Percentiles rank a stretch among this genome's conserved stretches.
Evolutionary conservation across 2,329 filamentous ascomycete genomes (phyloP).

Genomic region (Claviceps humidiphila): DNA sequence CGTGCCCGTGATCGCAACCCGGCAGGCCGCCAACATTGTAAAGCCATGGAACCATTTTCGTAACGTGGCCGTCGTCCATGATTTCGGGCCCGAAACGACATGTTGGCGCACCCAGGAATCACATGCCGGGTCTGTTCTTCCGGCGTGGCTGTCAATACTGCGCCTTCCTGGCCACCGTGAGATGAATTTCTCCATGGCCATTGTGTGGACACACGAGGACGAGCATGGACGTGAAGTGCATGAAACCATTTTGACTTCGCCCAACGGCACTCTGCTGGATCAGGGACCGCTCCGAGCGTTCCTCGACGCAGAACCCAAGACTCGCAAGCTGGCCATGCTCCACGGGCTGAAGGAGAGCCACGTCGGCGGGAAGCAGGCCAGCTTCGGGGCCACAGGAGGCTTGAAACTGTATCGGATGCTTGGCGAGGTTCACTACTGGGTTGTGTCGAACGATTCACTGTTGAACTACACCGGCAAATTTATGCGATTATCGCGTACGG

Average conservation of each 20-base stretch:
- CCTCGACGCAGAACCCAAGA: constrained; percentile 4
- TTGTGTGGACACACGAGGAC: constrained; percentile 6
- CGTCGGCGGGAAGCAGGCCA: constrained; percentile 7
- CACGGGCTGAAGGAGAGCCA: constrained; percentile 7
- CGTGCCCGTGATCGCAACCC: constrained; percentile 7
- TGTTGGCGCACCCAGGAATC: constrained; percentile 3
- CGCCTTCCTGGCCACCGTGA: constrained; percentile 7
- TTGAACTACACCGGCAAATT: constrained; percentile 6
- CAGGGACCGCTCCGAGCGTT: constrained; percentile 5
- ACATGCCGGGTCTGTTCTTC: constrained; percentile 3
- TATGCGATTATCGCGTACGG: constrained; percentile 6
- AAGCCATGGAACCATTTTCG: constrained; percentile 7
- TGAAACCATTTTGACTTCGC: constrained; percentile 5
- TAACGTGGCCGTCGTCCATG: constrained; percentile 2
- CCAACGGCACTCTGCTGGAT: constrained; percentile 4
- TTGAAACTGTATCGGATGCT: constrained; percentile 4
- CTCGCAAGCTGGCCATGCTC: constrained; percentile 6
- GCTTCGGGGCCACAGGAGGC: constrained; percentile 4
- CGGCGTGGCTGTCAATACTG: constrained; percentile 5
- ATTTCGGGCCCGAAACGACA: neutral
- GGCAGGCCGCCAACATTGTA: constrained; percentile 6
- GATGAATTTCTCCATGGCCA: constrained; percentile 6
- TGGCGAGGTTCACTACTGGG: constrained; percentile 5
- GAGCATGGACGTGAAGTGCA: constrained; percentile 2
- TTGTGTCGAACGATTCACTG: constrained; percentile 3